A percentile compares a stretch with the other conserved stretches of the same genome.
Conservation (phyloP, 2,329 filamentous ascomycete genomes). For the Knoxdaviesia proteae region DNA sequence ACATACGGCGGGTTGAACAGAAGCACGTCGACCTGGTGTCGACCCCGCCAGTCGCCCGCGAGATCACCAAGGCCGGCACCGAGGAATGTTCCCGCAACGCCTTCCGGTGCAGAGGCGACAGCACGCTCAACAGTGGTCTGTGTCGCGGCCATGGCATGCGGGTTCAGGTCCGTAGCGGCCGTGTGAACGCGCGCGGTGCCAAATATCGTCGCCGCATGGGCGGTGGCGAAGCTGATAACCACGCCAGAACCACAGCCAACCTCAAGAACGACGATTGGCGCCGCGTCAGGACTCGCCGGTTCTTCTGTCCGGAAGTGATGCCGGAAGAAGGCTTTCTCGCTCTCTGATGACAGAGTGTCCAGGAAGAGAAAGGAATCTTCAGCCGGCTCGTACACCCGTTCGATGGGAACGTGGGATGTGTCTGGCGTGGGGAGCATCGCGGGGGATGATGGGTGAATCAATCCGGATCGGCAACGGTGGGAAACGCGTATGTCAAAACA, state of each 20-base stretch:
- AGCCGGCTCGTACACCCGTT: conserved; percentile 80
- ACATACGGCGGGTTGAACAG: conserved; percentile 98
- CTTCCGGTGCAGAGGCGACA: conserved; percentile 8
- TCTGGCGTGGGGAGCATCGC: conserved; percentile 81
- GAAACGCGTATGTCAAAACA: too few species aligned
- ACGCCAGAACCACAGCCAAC: conserved; percentile 84
- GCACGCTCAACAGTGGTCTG: conserved; percentile 36
- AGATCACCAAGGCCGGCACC: conserved; percentile 54
- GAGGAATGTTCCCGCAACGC: conserved; percentile 31
- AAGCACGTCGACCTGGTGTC: conserved; percentile 47
- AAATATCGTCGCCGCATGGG: conserved; percentile 53
- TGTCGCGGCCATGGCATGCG: conserved; percentile 62
- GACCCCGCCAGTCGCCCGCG: conserved; percentile 30
- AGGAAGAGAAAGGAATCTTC: conserved; percentile 92
- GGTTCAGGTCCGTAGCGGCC: conserved; percentile 67
- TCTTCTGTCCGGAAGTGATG: conserved; percentile 27
- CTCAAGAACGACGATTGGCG: conserved; percentile 48
- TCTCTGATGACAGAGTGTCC: conserved; percentile 60
- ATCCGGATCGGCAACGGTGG: too few species aligned
- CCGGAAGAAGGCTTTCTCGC: conserved; percentile 49
- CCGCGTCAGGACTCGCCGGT: conserved; percentile 3
- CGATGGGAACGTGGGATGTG: conserved; percentile 76
- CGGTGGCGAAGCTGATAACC: conserved; percentile 71
- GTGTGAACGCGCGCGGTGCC: conserved; percentile 49
- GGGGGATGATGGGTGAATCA: neutral